Evolutionary conservation across 768 basidiomycete genomes (phyloP), one percentile per base, ranked within the genome.

Genomic region (Serendipita sp.): DNA sequence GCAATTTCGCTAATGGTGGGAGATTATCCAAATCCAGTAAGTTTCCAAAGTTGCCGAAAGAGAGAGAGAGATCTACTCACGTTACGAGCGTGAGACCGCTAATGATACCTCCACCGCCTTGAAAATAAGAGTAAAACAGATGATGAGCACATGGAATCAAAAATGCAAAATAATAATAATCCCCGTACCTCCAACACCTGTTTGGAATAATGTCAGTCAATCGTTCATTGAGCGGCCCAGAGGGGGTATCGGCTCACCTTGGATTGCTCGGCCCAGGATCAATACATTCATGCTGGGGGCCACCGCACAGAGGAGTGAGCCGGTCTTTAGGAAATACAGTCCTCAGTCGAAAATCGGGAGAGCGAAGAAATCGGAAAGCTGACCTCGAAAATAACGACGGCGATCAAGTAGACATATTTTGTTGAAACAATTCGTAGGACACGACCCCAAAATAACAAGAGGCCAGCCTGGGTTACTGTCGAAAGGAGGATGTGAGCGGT

Each of bases 211-310:
- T 13, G 40, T 40, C 6, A 40, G 40, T 31, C 8, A n/a, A 18
- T 18, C n/a, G 55, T 33, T 29, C n/a, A 60, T 60, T 36, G 48
- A 50, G 18, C 5, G n/a, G 48, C 8, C 29, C 48, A 18, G 6
- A 8, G n/a, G 11, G 11, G 23, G 23, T 23, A 23, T 23, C 29
- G 18, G 16, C 55, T 60, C 27, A 60, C 55, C 55, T 60, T 60
- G 55, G 43, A 81, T 67, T 0, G 79, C 78, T 16, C 79, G 70
- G 10, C 80, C 80, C 52, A 78, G 70, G 52, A 77, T 76, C 36
- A 77, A 67, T 3, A 70, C 65, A 45, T 68, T 65, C 27, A 74
- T 68, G 60, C 62, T 67, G 2, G 68, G 67, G 16, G 72, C 70
- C 15, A 66, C 66, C 44, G 37, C 48, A 33, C 43, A 67, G 37